phyloP scores from a whole-genome alignment of 805 yeast species.

The Wickerhamomyces ciferrii region DNA sequence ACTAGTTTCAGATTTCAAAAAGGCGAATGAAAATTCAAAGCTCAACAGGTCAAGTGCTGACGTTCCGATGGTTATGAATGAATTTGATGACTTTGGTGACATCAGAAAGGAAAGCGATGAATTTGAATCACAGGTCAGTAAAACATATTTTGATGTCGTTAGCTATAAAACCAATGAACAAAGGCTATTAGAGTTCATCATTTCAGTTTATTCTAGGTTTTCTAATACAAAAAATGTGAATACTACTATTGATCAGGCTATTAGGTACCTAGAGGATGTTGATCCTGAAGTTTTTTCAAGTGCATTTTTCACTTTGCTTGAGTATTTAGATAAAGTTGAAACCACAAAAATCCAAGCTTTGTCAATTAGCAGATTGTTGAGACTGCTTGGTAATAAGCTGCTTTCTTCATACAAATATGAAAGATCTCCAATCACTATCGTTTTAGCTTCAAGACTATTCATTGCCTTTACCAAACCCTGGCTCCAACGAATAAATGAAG shows the following conservation, averaged over 20 bases:
- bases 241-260: constrained; percentile 8
- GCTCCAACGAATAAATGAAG: constrained; percentile 16
- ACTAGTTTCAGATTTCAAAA: neutral
- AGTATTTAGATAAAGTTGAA: constrained; percentile 2
- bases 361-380: constrained; percentile 6
- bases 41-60: neutral
- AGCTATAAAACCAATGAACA: constrained; percentile 10
- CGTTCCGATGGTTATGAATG: constrained; percentile 2
- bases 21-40: neutral
- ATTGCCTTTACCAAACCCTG: constrained; percentile 22
- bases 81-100: constrained; percentile 18
- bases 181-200: constrained; percentile 1
- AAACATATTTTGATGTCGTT: constrained; percentile 5
- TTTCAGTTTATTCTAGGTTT: constrained; percentile 6
- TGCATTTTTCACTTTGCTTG: constrained; percentile 10
- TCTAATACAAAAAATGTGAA: neutral
- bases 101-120: constrained; percentile 13
- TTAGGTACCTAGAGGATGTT: constrained; percentile 8
- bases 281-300: constrained; percentile 5
- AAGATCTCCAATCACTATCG: constrained; percentile 33
- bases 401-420: constrained; percentile 27
- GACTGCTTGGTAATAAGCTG: constrained; percentile 13
- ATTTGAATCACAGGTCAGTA: neutral
- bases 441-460: constrained; percentile 28
- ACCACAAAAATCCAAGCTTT: constrained; percentile 1